phyloP scores from a whole-genome alignment of 768 basidiomycete species.

The Melanogaster broomeanus region DNA sequence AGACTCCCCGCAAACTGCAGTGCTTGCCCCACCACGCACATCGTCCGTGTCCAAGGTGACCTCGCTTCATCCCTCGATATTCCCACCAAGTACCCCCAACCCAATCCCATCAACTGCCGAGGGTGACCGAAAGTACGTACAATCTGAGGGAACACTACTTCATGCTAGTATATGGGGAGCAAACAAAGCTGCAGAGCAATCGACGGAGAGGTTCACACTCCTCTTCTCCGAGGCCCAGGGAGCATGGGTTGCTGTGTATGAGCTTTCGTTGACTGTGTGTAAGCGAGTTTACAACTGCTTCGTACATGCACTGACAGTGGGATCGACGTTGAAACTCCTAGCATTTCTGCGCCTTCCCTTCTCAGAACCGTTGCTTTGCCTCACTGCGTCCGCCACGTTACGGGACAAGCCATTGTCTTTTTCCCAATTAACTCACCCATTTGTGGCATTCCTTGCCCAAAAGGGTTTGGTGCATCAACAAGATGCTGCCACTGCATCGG shows the following conservation, averaged over 20 bases:
- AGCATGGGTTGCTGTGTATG: conserved; percentile 81
- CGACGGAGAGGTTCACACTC: conserved; percentile 60
- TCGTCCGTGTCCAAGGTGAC: conserved; percentile 41
- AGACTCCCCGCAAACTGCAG: conserved; percentile 37
- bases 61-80: conserved; percentile 60
- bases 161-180: conserved; percentile 73
- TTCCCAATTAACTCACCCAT: conserved; percentile 38
- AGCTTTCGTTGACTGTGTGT: conserved; percentile 79
- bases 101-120: conserved; percentile 76
- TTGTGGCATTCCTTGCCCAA: conserved; percentile 29
- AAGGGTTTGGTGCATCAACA: conserved; percentile 15
- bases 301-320: background rate
- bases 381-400: conserved; percentile 87
- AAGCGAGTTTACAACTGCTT: conserved; percentile 33
- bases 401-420: conserved; percentile 69
- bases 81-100: conserved; percentile 82
- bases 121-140: conserved; percentile 74
- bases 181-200: conserved; percentile 46
- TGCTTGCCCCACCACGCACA: conserved; percentile 56
- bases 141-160: conserved; percentile 75
- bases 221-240: conserved; percentile 62
- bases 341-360: conserved; percentile 75
- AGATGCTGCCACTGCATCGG: conserved; percentile 2
- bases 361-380: conserved; percentile 73
- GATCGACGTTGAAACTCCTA: conserved; percentile 30